phyloP scores from a whole-genome alignment of 352 stramenopile genomes.

The Phytophthora chlamydospora region DNA sequence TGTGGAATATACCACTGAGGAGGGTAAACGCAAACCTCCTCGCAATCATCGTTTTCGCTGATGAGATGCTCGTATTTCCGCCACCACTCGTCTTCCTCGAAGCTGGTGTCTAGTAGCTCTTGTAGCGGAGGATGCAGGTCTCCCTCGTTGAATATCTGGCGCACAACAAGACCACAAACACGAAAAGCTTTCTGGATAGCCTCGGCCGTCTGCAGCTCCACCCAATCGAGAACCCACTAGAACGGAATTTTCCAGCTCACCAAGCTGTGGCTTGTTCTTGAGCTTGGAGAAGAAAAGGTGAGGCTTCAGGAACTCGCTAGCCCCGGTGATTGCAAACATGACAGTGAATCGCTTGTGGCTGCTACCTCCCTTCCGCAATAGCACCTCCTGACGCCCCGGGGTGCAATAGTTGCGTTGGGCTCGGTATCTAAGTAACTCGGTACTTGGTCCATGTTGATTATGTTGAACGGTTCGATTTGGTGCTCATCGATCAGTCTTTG shows the following conservation, averaged over 20 bases:
- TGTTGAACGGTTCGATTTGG: conserved; percentile 6
- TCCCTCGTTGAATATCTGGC: too few relatives aligned
- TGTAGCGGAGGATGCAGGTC: too few relatives aligned
- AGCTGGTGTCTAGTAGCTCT: too few relatives aligned
- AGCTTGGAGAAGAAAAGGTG: conserved; percentile 17
- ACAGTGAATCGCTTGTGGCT: conserved; percentile 14
- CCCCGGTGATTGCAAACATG: conserved; percentile 16
- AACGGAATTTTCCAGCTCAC: neutral
- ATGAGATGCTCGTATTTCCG: too few relatives aligned
- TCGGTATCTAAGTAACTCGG: conserved; percentile 17
- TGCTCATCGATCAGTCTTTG: conserved; percentile 8
- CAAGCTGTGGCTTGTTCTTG: conserved; percentile 8
- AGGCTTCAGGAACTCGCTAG: neutral
- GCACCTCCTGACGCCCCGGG: conserved; percentile 1
- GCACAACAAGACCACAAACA: too few relatives aligned
- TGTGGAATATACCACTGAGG: too few relatives aligned
- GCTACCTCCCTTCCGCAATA: conserved; percentile 11
- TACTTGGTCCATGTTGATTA: conserved; percentile 9
- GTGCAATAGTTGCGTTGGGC: conserved; percentile 7
- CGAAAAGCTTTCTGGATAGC: too few relatives aligned
- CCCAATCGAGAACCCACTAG: neutral
- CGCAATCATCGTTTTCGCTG: too few relatives aligned
- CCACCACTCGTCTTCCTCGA: too few relatives aligned
- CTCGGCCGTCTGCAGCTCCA: too few relatives aligned
- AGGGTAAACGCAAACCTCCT: too few relatives aligned